Evolutionary conservation across 2,329 filamentous ascomycete genomes (phyloP), one percentile per base, ranked within the genome.

Genomic region (Zasmidium citrigriseum): DNA sequence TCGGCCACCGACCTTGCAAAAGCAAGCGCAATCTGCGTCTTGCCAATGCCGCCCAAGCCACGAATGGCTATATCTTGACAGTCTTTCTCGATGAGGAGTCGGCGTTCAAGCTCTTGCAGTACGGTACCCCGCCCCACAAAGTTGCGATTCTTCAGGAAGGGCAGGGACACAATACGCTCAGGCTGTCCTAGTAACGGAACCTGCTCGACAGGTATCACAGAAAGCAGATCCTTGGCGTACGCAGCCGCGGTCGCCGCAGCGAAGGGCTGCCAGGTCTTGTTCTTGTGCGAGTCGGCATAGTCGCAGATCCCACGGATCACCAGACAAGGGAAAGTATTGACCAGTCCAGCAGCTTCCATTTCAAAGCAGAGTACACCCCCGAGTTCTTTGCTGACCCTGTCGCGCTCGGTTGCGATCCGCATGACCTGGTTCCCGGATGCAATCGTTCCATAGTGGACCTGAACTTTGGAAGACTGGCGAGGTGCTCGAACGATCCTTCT

Each of bases 31-130:
- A 72, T 55, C 54, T 70, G 67, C 2, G 70, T 71, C 60, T 73
- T 71, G 16, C 70, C 70, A 11, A 70, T 68, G 3, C 70, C 68
- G 14, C 68, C 67, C 24, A 70, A 55, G 22, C 70, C 67, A 55
- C 68, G 58, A 24, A 72, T 29, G 7, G 27, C 27, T 14, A 29
- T 7, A 14, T 29, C 27, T 7, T 29, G 7, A 29, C 27, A 29
- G 27, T 29, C 27, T 29, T 29, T 14, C 7, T 29, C 27, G 7
- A 29, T 7, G 27, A 29, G 14, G 27, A 29, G 27, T 29, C 27
- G 27, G 7, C 14, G 7, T 14, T 29, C 7, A 29, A 29, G 27
- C 27, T 29, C 27, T 29, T 29, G 27, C 7, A 29, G 27, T 29
- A 29, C 14, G 7, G 7, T 14, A 14, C 14, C 27, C 7, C 27